A percentile compares a stretch with the other conserved stretches of the same genome.
phyloP scores from a whole-genome alignment of 768 basidiomycete genomes.

The Pulveroboletus sp. region DNA sequence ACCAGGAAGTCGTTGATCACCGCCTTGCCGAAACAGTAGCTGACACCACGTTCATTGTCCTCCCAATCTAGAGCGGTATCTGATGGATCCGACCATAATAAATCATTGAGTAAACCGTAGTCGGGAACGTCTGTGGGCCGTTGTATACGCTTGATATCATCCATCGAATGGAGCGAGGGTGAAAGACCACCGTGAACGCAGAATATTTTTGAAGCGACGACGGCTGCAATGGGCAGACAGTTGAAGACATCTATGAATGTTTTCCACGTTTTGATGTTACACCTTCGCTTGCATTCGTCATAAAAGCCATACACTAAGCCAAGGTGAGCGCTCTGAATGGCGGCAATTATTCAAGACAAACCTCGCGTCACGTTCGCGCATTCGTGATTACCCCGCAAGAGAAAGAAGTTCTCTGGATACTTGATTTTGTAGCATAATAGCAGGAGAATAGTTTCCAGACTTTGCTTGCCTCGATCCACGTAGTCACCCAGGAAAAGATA shows the following conservation, averaged over 20 bases:
- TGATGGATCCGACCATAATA: constrained; percentile 97
- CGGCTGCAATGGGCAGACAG: constrained; percentile 95
- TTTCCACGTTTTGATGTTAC: constrained; percentile 99
- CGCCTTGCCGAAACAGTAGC: constrained; percentile 97
- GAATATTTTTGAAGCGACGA: constrained; percentile 99
- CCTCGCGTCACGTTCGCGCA: constrained; percentile 99
- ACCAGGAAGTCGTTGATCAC: constrained; percentile 95
- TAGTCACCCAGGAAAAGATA: constrained; percentile 99
- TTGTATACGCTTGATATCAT: constrained; percentile 96
- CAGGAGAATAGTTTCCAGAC: constrained; percentile 94
- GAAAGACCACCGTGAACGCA: constrained; percentile 97
- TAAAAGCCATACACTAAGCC: constrained; percentile 94
- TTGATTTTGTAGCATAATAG: constrained; percentile 99
- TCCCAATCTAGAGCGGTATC: constrained; percentile 99
- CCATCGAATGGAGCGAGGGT: constrained; percentile 91
- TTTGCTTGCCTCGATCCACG: constrained; percentile 98
- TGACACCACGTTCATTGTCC: constrained; percentile 98
- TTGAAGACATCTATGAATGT: constrained; percentile 99
- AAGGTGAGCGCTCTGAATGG: constrained; percentile 18
- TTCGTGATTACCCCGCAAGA: constrained; percentile 96
- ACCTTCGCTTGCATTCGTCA: constrained; percentile 98
- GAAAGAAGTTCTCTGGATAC: constrained; percentile 99
- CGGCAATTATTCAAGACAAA: constrained; percentile 33
- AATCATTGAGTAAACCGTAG: constrained; percentile 93
- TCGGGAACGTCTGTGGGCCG: constrained; percentile 98